These are phyloP conservation scores for Polychaeton citri DNA, from an alignment of 2,329 filamentous ascomycete genomes.

Conservation along the genomic window DNA sequence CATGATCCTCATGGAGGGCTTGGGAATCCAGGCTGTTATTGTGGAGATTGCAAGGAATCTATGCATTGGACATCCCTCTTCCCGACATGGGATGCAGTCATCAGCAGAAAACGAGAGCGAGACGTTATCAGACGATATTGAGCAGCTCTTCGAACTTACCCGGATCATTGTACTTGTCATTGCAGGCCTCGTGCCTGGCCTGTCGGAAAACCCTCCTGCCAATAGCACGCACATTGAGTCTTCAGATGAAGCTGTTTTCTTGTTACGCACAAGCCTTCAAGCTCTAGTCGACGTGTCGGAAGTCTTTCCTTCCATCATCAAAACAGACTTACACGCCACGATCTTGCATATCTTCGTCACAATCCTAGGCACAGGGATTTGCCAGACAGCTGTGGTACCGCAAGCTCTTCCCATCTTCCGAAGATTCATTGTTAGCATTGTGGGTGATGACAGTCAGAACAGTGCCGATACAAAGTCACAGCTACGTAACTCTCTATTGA, in stretches of 20 bases:
- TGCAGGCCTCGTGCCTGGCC: slow-evolving; percentile 72
- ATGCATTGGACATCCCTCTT: slow-evolving; percentile 83
- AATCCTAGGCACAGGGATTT: slow-evolving; percentile 73
- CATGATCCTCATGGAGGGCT: slow-evolving; percentile 77
- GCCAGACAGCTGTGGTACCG: slow-evolving; percentile 78
- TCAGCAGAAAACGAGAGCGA: slow-evolving; percentile 38
- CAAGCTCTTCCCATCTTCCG: slow-evolving; percentile 84
- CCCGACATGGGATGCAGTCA: slow-evolving; percentile 46
- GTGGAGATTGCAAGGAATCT: slow-evolving; percentile 86
- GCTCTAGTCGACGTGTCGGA: slow-evolving; percentile 89
- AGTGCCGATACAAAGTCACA: slow-evolving; percentile 43
- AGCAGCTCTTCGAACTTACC: slow-evolving; percentile 93
- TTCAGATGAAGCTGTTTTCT: slow-evolving; percentile 71
- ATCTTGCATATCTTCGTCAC: slow-evolving; percentile 95
- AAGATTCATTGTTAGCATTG: slow-evolving; percentile 71
- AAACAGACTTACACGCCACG: slow-evolving; percentile 88
- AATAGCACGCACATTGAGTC: slow-evolving; percentile 43
- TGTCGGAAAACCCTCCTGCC: slow-evolving; percentile 42
- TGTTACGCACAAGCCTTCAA: slow-evolving; percentile 68
- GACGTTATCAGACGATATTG: slow-evolving; percentile 88
- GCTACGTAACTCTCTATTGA: slow-evolving; percentile 66
- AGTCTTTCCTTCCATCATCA: slow-evolving; percentile 92
- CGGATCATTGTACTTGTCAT: slow-evolving; percentile 91
- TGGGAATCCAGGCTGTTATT: slow-evolving; percentile 81
- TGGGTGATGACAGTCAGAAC: slow-evolving; percentile 19